Evolutionary conservation across 805 yeast genomes (phyloP).

Genomic region (Wickerhamiella occidentalis): DNA sequence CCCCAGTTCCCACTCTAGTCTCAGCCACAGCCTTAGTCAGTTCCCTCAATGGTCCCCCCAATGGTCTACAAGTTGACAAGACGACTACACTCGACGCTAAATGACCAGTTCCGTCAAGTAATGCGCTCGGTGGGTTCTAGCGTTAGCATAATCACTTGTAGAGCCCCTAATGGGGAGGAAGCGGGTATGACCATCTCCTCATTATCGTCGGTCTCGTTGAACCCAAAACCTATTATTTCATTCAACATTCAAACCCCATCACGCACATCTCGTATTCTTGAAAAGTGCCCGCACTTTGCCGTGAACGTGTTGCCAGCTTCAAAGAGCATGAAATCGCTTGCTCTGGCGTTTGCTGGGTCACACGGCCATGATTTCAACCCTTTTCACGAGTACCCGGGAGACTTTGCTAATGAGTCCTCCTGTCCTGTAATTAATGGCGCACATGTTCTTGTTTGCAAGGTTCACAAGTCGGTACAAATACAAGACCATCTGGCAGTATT

Average conservation of each 20-base stretch:
- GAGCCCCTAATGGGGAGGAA: constrained; percentile 17
- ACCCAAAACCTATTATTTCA: constrained; percentile 67
- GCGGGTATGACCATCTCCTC: constrained; percentile 78
- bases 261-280: constrained; percentile 52
- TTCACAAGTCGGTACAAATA: constrained; percentile 29
- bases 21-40: too few relatives aligned
- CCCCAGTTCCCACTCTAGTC: too few relatives aligned
- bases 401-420: constrained; percentile 11
- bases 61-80: not conserved
- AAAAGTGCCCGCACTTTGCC: constrained; percentile 50
- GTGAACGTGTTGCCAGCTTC: constrained; percentile 65
- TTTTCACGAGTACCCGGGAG: constrained; percentile 24
- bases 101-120: not conserved
- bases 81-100: not conserved
- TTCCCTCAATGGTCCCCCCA: too few relatives aligned
- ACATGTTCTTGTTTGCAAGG: constrained; percentile 23
- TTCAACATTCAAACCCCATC: constrained; percentile 85
- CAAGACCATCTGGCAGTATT: constrained; percentile 90
- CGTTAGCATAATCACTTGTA: constrained; percentile 8
- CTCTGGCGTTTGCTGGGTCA: constrained; percentile 53
- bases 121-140: constrained; percentile 8
- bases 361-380: constrained; percentile 30
- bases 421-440: constrained; percentile 19
- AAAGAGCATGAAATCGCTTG: constrained; percentile 41
- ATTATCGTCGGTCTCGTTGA: constrained; percentile 66